Conservation (phyloP, 2,329 filamentous ascomycete genomes). For the Phyllosticta citribraziliensis region DNA sequence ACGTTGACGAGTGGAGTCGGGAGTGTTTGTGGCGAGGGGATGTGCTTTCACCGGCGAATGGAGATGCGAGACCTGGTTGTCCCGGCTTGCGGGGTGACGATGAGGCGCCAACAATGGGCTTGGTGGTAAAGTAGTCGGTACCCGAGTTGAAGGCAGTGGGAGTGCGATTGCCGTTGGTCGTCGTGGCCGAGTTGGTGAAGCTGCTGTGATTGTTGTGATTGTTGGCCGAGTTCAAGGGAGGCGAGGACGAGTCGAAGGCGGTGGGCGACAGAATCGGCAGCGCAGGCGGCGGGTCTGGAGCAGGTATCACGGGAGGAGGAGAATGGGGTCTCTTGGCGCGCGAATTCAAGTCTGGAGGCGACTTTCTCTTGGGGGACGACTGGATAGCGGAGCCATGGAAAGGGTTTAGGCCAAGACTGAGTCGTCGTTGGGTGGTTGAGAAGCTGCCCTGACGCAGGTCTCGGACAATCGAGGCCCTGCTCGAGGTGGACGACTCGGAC, state of each 20-base stretch:
- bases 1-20: neutral
- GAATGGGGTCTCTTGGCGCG: constrained; percentile 24
- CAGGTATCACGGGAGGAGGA: constrained; percentile 21
- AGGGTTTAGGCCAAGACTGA: constrained; percentile 27
- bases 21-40: neutral
- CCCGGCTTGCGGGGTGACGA: constrained; percentile 20
- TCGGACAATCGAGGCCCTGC: constrained; percentile 28
- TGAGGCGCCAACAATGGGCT: constrained; percentile 10
- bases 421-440: constrained; percentile 21
- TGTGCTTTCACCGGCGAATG: neutral
- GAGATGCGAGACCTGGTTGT: neutral
- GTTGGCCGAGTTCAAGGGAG: constrained; percentile 19
- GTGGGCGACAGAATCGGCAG: constrained; percentile 24
- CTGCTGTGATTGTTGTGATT: constrained; percentile 22
- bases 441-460: constrained; percentile 20
- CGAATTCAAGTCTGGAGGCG: constrained; percentile 31
- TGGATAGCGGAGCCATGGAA: constrained; percentile 27
- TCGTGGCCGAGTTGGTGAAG: constrained; percentile 18
- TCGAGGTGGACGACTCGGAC: constrained; percentile 48
- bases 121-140: constrained; percentile 30
- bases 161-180: constrained; percentile 18
- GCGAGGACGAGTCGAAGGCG: constrained; percentile 27
- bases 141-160: constrained; percentile 16
- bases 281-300: constrained; percentile 25
- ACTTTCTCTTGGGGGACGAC: constrained; percentile 21